Evolutionary conservation across 192 early-diverging fungal species (phyloP).

Genomic region (Cetraspora pellucida): DNA sequence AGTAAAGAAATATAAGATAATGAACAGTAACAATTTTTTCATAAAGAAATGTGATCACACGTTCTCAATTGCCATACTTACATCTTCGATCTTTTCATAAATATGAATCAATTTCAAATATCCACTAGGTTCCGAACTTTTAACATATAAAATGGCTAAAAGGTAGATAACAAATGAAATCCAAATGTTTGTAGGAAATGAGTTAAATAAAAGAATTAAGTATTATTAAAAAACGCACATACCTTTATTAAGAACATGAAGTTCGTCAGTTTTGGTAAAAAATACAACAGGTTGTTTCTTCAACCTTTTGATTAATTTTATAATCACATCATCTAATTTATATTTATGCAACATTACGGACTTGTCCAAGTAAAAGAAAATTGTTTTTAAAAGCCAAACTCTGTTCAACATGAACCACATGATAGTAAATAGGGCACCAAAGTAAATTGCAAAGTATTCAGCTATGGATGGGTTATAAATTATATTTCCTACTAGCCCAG

Average conservation of each 20-base stretch:
- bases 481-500: slow-evolving; percentile 50
- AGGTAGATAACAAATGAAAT: background rate
- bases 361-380: slow-evolving; percentile 19
- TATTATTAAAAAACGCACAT: background rate
- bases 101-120: slow-evolving; percentile 57
- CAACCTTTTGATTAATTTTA: slow-evolving; percentile 40
- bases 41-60: background rate
- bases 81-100: slow-evolving; percentile 42
- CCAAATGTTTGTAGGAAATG: background rate
- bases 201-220: background rate
- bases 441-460: slow-evolving; percentile 55
- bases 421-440: slow-evolving; percentile 44
- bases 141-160: slow-evolving; percentile 52
- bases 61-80: background rate
- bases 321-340: background rate
- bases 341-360: slow-evolving; percentile 8
- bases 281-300: slow-evolving; percentile 52
- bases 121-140: slow-evolving; percentile 49
- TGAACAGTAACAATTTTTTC: background rate
- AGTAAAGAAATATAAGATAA: background rate
- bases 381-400: slow-evolving; percentile 45
- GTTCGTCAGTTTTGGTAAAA: slow-evolving; percentile 60
- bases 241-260: slow-evolving; percentile 58
- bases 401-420: slow-evolving; percentile 47
- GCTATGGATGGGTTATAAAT: slow-evolving; percentile 47